These are phyloP conservation scores for Sporisorium sorghi DNA, from an alignment of 1,284 basidiomycete genomes.

Conservation along the genomic window DNA sequence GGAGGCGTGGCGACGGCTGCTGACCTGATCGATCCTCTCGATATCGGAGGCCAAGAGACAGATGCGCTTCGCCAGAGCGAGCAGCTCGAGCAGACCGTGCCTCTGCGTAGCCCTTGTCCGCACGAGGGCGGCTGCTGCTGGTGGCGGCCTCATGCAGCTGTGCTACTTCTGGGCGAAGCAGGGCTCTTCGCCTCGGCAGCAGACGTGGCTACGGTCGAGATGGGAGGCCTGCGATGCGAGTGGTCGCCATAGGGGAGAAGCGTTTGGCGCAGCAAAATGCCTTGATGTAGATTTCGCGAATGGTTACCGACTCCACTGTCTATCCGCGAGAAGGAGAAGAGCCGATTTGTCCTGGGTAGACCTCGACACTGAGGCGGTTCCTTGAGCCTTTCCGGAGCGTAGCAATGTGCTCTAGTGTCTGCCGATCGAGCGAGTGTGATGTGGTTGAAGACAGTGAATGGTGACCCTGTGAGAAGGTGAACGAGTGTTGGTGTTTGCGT, in stretches of 20 bases:
- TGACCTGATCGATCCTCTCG: slow-evolving; percentile 15
- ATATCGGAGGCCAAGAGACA: slow-evolving; percentile 36
- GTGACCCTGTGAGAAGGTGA: not conserved
- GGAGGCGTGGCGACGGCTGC: not conserved
- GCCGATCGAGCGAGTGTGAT: not conserved
- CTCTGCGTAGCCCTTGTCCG: slow-evolving; percentile 18
- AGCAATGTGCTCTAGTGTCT: not conserved
- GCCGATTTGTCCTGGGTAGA: not conserved
- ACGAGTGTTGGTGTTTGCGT: slow-evolving; percentile 2
- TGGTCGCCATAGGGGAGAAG: slow-evolving; percentile 17
- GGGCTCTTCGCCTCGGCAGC: slow-evolving; percentile 19
- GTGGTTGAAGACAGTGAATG: not conserved
- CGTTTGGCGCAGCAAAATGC: not conserved
- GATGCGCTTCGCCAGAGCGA: slow-evolving; percentile 24
- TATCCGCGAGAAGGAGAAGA: not conserved
- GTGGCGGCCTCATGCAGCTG: slow-evolving; percentile 39
- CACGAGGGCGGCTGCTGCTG: slow-evolving; percentile 18
- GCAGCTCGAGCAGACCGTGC: slow-evolving; percentile 14
- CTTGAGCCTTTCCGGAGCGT: not conserved
- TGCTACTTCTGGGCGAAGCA: slow-evolving; percentile 21
- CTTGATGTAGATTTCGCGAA: not conserved
- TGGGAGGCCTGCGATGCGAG: not conserved
- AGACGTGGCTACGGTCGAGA: slow-evolving; percentile 9
- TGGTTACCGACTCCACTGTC: not conserved
- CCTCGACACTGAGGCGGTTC: not conserved